Percentiles rank a stretch among this genome's conserved stretches.
phyloP scores from a whole-genome alignment of 73 alveolate genomes.

The Blepharisma japonicum region DNA sequence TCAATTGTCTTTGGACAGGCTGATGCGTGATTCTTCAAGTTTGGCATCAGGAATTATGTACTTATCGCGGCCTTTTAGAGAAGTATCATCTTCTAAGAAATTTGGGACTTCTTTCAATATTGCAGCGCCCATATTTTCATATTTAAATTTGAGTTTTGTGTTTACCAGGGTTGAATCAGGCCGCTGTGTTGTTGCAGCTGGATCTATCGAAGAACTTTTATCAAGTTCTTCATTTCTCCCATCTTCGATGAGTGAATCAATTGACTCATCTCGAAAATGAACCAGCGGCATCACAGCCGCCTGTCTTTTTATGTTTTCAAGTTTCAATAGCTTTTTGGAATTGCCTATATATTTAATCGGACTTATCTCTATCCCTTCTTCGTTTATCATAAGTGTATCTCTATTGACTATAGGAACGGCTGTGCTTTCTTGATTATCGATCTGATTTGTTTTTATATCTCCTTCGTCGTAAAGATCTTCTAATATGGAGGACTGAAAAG shows the following conservation, averaged over 20 bases:
- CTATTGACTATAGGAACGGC: neutral
- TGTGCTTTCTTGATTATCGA: neutral
- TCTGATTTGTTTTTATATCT: neutral
- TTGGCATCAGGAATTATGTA: too few species aligned
- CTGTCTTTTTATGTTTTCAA: neutral
- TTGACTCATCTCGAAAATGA: neutral
- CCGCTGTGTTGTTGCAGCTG: neutral
- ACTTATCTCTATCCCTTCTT: neutral
- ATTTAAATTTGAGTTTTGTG: neutral
- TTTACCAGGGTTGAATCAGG: neutral
- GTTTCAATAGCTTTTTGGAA: neutral
- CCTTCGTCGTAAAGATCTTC: constrained; percentile 6
- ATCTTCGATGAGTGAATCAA: neutral
- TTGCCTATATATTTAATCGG: neutral
- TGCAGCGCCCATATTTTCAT: neutral
- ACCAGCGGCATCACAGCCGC: neutral
- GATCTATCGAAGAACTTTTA: neutral
- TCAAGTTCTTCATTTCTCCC: neutral
- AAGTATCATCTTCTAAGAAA: neutral
- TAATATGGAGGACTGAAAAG: neutral
- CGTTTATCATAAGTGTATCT: neutral
- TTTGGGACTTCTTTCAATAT: neutral
- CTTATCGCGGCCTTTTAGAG: too few species aligned
- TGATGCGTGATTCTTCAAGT: too few species aligned
- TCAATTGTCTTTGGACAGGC: too few species aligned